Evolutionary conservation across 192 early-diverging fungal species (phyloP), one percentile per base, ranked within the genome.

Genomic region (Obelidium mucronatum): DNA sequence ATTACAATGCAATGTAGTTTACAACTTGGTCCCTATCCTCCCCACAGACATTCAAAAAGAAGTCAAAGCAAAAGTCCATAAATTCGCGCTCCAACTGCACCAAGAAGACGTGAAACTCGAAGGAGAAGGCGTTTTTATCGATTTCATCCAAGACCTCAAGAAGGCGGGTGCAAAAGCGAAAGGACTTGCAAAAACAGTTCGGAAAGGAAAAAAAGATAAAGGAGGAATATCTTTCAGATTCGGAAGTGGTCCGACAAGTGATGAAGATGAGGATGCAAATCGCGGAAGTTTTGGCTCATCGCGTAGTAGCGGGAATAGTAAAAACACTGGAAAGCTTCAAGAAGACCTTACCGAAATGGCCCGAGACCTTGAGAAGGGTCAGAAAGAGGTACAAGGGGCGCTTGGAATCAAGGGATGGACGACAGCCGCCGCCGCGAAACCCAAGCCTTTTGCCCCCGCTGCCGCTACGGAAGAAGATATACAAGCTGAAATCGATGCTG

Each of bases 51-150:
- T 31, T 5, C 8, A 58, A 24, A 64, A 64, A 30, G 62, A 64
- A 30, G 26, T 64, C 37, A 64, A 64, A 64, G 8, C 31, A 33
- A 64, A 64, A 40, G 26, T 40, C 33, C 62, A 64, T 17, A 15
- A 64, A 11, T 64, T 64, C 26, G 62, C 62, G 17, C 11, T 39
- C 2, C 62, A 64, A 64, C 35, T 64, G 5, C 34, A 34, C 17
- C 62, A 64, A 40, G 62, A 64, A 64, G 62, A 64, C 37, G 62
- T 64, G 17, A 33, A 64, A 35, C 5, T 64, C 1, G 62, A 64
- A 40, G 62, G 62, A 8, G 22, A 40, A 39, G 62, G 62, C 35
- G 36, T 40, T 1, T 64, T 64, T 15, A 64, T 64, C 34, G 66
- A 67, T 51, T 67, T 67, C 44, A 13, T 67, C 11, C 24, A 52